Conservation (phyloP, 768 basidiomycete genomes). For the Lactifluus volemus region DNA sequence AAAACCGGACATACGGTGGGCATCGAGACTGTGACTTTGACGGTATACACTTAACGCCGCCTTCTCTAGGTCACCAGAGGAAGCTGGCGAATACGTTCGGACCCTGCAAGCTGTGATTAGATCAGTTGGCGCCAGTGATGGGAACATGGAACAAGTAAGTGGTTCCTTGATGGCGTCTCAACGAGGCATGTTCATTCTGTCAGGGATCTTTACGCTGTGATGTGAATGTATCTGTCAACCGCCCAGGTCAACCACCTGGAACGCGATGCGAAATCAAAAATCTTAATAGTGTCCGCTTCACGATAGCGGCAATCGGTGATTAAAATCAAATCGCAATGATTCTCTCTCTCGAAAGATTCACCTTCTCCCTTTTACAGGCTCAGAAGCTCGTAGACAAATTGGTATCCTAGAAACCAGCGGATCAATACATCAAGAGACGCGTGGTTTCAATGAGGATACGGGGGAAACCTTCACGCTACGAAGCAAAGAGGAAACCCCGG, state of each 20-base stretch:
- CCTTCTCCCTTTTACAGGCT: conserved; percentile 37
- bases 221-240: conserved; percentile 88
- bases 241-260: conserved; percentile 49
- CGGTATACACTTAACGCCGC: neutral
- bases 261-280: conserved; percentile 97
- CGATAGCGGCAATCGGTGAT: conserved; percentile 75
- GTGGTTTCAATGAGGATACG: conserved; percentile 77
- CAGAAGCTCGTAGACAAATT: conserved; percentile 77
- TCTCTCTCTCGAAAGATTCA: neutral
- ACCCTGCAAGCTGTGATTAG: conserved; percentile 75
- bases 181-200: conserved; percentile 1
- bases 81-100: conserved; percentile 81
- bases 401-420: conserved; percentile 37
- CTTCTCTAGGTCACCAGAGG: conserved; percentile 61
- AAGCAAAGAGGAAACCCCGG: conserved; percentile 88
- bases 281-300: conserved; percentile 82
- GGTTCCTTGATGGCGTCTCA: neutral
- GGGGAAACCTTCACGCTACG: conserved; percentile 77
- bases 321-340: neutral
- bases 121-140: conserved; percentile 81
- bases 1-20: conserved; percentile 72
- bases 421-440: conserved; percentile 72
- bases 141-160: conserved; percentile 91
- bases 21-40: neutral
- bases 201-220: conserved; percentile 94